These are phyloP conservation scores for Choanephora cucurbitarum DNA, from an alignment of 371 early-diverging fungal genomes.

Conservation along the genomic window DNA sequence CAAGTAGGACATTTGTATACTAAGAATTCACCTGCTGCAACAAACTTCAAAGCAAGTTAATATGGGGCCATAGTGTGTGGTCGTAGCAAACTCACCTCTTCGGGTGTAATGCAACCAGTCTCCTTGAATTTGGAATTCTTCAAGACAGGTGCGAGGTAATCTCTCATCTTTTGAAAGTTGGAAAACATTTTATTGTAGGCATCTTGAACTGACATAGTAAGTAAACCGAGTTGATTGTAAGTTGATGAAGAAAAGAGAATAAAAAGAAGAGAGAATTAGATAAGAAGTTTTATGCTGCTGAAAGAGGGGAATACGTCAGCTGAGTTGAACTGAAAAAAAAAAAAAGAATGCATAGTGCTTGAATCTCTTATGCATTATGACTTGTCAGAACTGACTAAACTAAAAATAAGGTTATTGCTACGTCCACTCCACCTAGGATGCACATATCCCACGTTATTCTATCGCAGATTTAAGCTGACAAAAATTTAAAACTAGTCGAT, in stretches of 20 bases:
- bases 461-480: too few relatives aligned
- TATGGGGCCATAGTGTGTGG: not conserved
- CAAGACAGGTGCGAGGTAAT: constrained; percentile 92
- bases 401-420: too few relatives aligned
- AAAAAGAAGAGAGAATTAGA: not conserved
- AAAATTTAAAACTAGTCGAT: too few relatives aligned
- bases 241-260: constrained; percentile 1
- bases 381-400: too few relatives aligned
- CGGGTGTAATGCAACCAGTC: constrained; percentile 92
- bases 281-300: not conserved
- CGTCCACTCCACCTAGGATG: too few relatives aligned
- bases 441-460: too few relatives aligned
- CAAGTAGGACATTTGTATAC: constrained; percentile 99
- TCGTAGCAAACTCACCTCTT: constrained; percentile 70
- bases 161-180: constrained; percentile 57
- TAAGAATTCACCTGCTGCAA: constrained; percentile 95
- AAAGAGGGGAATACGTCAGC: not conserved
- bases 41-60: constrained; percentile 64
- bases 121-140: constrained; percentile 94
- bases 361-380: not conserved
- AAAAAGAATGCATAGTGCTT: not conserved
- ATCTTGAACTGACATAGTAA: constrained; percentile 46
- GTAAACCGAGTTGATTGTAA: not conserved
- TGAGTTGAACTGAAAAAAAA: not conserved
- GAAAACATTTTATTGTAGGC: constrained; percentile 53